Conservation (phyloP, 371 early-diverging fungal genomes). For the Lichtheimia ramosa region DNA sequence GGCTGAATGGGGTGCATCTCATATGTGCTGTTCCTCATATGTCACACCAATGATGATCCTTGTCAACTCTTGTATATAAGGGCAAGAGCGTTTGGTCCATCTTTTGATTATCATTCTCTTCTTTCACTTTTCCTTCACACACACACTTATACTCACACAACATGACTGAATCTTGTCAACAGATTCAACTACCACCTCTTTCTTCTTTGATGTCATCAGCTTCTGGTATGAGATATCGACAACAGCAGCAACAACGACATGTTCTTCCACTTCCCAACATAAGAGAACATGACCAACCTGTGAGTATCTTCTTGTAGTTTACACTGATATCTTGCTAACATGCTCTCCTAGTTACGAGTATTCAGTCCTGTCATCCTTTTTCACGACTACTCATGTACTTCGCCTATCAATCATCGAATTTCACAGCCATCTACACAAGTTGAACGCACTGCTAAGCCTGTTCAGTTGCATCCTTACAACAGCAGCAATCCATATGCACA, state of each 20-base stretch:
- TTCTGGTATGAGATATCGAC: background rate
- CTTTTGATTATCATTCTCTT: background rate
- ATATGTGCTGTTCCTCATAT: too few species aligned
- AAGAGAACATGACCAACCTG: too few species aligned
- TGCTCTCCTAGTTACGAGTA: conserved; percentile 4
- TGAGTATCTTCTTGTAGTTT: background rate
- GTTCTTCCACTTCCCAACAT: background rate
- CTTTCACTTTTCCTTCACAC: background rate
- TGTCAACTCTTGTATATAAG: conserved; percentile 5
- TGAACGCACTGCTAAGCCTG: conserved; percentile 2
- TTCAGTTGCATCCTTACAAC: too few species aligned
- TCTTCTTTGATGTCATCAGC: conserved; percentile 1
- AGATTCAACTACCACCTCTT: conserved; percentile 9
- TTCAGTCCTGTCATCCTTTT: conserved; percentile 25
- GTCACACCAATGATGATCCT: conserved; percentile 5
- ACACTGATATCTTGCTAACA: background rate
- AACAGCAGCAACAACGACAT: background rate
- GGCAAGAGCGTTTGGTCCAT: background rate
- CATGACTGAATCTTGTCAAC: conserved; percentile 11
- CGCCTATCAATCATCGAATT: too few species aligned
- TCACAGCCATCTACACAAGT: background rate
- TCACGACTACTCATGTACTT: conserved; percentile 13
- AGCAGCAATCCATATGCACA: conserved; percentile 1
- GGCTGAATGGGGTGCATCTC: too few species aligned
- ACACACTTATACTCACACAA: too few species aligned